These are phyloP conservation scores for Thymus mandschuricus DNA, from an alignment of 257 asterid genomes.

Conservation along the genomic window DNA sequence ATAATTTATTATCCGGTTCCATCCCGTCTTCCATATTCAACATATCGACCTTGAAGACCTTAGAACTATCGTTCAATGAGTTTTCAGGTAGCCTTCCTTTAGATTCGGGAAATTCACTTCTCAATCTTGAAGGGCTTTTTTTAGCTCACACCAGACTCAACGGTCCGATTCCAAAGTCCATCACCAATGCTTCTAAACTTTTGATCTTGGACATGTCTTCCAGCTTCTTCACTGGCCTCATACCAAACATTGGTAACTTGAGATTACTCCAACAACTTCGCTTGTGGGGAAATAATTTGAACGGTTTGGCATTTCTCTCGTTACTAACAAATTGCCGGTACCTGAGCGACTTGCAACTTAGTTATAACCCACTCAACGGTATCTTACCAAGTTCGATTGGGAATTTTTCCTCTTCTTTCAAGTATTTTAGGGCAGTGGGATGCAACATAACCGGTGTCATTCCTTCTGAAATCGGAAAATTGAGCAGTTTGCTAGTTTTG, in stretches of 20 bases:
- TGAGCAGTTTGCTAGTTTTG: not conserved
- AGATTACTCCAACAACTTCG: no score
- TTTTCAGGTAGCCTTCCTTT: not conserved
- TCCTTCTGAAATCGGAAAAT: not conserved
- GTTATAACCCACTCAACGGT: no score
- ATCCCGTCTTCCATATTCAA: not conserved
- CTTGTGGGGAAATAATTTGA: no score
- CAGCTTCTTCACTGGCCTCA: not conserved
- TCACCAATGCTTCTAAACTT: constrained; percentile 4
- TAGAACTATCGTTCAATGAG: not conserved
- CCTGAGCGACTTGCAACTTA: not conserved
- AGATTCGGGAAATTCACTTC: not conserved
- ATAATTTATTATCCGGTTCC: not conserved
- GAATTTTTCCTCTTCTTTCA: no score
- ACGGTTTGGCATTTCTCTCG: not conserved
- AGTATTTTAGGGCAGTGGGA: not conserved
- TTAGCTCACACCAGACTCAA: not conserved
- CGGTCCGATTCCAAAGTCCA: not conserved
- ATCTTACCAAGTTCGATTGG: no score
- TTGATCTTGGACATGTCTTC: not conserved
- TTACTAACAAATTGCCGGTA: not conserved
- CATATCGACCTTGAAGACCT: not conserved
- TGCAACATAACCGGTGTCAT: not conserved
- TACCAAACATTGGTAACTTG: not conserved
- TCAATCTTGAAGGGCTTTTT: not conserved